These are phyloP conservation scores for Amaranthus hypochondriacus DNA, from an alignment of 148 eudicot genomes.

Conservation along the genomic window DNA sequence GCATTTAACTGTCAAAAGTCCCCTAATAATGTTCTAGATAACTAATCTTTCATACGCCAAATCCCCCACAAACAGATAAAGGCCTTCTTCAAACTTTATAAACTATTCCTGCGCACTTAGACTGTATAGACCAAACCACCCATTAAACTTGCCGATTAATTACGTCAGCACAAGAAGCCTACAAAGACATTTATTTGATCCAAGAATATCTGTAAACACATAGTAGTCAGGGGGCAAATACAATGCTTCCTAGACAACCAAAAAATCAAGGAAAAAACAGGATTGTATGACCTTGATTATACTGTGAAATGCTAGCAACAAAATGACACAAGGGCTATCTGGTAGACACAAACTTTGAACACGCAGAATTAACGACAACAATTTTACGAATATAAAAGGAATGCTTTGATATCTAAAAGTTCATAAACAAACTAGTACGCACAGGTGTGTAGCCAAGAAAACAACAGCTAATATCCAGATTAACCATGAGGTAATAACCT, in stretches of 20 bases:
- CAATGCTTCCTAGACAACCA: not conserved
- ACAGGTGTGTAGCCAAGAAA: not conserved
- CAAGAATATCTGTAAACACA: not conserved
- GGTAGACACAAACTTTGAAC: not conserved
- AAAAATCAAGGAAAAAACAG: not conserved
- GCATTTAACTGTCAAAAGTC: no score
- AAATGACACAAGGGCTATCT: not conserved
- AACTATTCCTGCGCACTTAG: not conserved
- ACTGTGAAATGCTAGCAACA: not conserved
- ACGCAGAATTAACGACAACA: not conserved
- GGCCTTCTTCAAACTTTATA: no score
- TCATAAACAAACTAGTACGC: not conserved
- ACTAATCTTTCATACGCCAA: no score
- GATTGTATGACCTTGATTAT: not conserved
- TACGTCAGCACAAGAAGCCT: not conserved
- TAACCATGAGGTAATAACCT: not conserved
- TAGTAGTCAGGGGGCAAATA: not conserved
- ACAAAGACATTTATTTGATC: not conserved
- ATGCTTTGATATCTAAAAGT: not conserved
- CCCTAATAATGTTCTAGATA: no score
- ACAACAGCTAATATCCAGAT: not conserved
- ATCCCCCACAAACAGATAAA: no score
- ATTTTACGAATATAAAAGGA: not conserved
- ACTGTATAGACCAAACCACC: not conserved
- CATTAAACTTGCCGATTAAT: not conserved